Evolutionary conservation across 768 basidiomycete genomes (phyloP), one percentile per base, ranked within the genome.

Genomic region (Tephrocybe sp.): DNA sequence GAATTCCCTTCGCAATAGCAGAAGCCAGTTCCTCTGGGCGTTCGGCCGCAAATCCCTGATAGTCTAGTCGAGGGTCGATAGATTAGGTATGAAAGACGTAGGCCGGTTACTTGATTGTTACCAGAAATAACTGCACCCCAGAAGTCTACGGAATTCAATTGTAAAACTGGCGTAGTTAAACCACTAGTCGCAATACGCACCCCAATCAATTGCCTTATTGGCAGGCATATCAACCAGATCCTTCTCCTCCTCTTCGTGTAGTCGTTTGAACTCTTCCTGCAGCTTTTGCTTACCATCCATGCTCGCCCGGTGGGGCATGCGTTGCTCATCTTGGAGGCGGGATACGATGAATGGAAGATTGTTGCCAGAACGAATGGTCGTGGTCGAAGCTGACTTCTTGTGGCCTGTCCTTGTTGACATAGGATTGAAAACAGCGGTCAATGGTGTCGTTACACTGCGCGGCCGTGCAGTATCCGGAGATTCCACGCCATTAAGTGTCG

Each of bases 71-170:
- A 33, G 55, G 37, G 50, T 31, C 30, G 49, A 9, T 46, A 51
- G 45, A 30, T 37, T 31, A 42, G 38, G 22, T 21, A 43, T 42
- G 25, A 29, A 43, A 25, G 37, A 39, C 45, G 47, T 25, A 33
- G 36, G 40, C 47, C 56, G 70, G 34, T 51, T 46, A 6, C 29
- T 46, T 27, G 23, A 41, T 36, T n/a, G n/a, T n/a, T 60, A 88
- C 90, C 90, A 56, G 88, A 90, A 63, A 97, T 87, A 2, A 99
- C 94, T 9, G 77, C 80, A 1, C 94, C 94, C 97, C 97, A 97
- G 70, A 98, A 97, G 57, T 88, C 91, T 94, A 57, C n/a, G n/a
- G n/a, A n/a, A n/a, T n/a, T n/a, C n/a, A n/a, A n/a, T n/a, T n/a
- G n/a, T n/a, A n/a, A n/a, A n/a, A n/a, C n/a, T n/a, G n/a, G n/a